phyloP scores from a whole-genome alignment of 2,329 filamentous ascomycete genomes.

The Coleophoma eucalyptorum region DNA sequence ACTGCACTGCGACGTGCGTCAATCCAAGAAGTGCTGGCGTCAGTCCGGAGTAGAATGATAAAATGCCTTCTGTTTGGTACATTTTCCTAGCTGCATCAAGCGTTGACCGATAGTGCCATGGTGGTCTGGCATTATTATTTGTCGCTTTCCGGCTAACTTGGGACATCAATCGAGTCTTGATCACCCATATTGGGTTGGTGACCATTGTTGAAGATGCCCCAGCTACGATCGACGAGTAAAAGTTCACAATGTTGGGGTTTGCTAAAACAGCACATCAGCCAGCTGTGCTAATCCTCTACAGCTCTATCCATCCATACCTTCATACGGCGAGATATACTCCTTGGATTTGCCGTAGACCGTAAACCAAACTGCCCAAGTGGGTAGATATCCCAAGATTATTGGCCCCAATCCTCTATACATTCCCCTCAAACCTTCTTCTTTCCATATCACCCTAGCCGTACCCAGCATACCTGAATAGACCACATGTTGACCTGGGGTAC shows the following conservation, averaged over 20 bases:
- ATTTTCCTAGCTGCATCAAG: slow-evolving; percentile 92
- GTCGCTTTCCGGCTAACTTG: slow-evolving; percentile 63
- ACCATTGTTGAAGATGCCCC: slow-evolving; percentile 90
- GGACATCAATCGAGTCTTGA: slow-evolving; percentile 97
- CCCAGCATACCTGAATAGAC: slow-evolving; percentile 85
- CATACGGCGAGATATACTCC: slow-evolving; percentile 62
- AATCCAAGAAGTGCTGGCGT: slow-evolving; percentile 88
- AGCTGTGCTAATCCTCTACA: no score
- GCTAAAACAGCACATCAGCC: slow-evolving; percentile 39
- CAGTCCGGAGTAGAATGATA: slow-evolving; percentile 92
- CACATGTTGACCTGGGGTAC: slow-evolving; percentile 34
- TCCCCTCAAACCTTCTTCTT: slow-evolving; percentile 81
- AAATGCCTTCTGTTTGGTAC: slow-evolving; percentile 84
- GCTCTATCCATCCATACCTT: slow-evolving; percentile 43
- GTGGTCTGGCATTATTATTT: slow-evolving; percentile 53
- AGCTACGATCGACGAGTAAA: slow-evolving; percentile 86
- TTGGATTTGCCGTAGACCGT: slow-evolving; percentile 93
- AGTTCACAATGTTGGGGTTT: slow-evolving; percentile 74
- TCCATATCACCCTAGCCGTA: slow-evolving; percentile 81
- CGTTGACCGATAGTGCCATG: slow-evolving; percentile 89
- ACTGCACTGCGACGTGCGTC: slow-evolving; percentile 94
- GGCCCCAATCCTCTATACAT: slow-evolving; percentile 92
- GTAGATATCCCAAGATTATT: slow-evolving; percentile 91
- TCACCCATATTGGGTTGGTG: slow-evolving; percentile 99
- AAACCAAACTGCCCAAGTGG: slow-evolving; percentile 98